Base-by-base conservation (phyloP, 176 grass and related monocot genomes). In the Puya raimondii region DNA sequence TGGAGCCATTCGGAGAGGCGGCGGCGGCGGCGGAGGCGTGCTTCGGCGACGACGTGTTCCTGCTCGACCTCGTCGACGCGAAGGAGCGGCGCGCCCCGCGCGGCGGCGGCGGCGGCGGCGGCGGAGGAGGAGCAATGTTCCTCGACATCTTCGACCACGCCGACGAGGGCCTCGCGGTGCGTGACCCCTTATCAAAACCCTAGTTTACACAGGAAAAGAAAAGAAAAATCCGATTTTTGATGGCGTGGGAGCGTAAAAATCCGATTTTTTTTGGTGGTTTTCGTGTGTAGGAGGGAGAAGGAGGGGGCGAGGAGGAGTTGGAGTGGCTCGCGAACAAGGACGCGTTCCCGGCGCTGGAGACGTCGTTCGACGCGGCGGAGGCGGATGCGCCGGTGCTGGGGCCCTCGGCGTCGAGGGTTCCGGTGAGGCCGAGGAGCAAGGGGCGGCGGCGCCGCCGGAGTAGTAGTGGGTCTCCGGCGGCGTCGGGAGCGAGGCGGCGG, bases 311-410 rank as follows among this genome's bases (percentile, higher is more conserved):
- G 51, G 88, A 91, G 72, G 91, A 88, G 64, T 66, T 96, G 56
- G 92, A 96, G 79, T 96, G 88, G 88, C 77, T 96, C 12, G 76
- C 74, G 11, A 92, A 96, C 51, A 92, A 73, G 72, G 92, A 96
- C 67, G 86, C 86, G 9, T 96, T 96, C 65, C 92, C 92, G 51
- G 72, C 81, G 49, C 77, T 90, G 68, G 88, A 91, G 49, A 77
- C 81, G 47, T 87, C 86, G 54, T 66, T 76, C 64, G 64, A 67
- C 65, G 18, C 25, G 53, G 74, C 68, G 47, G 21, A 5, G 50
- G 11, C 48, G 15, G 67, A 12, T 13, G 23, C 48, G n/a, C 13
- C 59, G 14, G 52, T 72, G 3, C 52, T 33, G 21, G 23, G 48
- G 78, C 64, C 53, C 1, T 15, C 63, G 0, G 15, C 49, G 14